These are phyloP conservation scores for Xylaria castorea DNA, from an alignment of 495 filamentous ascomycete species.

Conservation along the genomic window DNA sequence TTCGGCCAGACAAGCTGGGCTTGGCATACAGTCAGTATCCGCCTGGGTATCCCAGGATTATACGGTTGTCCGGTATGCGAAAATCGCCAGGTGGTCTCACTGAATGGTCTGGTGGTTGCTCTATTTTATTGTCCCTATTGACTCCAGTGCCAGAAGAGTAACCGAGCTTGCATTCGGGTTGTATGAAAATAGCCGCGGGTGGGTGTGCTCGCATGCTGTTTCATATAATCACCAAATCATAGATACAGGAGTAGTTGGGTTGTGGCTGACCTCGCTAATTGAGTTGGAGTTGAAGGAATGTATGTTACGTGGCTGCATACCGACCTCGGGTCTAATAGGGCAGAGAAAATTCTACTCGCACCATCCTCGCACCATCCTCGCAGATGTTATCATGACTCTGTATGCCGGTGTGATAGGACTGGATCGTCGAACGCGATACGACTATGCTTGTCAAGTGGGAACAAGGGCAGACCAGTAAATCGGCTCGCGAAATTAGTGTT, in stretches of 20 bases:
- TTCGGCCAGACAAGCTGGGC: slow-evolving; percentile 1
- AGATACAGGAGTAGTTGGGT: not conserved
- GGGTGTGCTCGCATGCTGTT: not conserved
- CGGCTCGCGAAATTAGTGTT: not conserved
- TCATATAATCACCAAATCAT: not conserved
- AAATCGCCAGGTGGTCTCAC: slow-evolving; percentile 6
- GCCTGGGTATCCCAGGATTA: not conserved
- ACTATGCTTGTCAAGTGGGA: not conserved
- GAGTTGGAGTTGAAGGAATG: not conserved
- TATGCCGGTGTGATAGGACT: not conserved
- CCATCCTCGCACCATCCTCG: not conserved
- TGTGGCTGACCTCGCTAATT: slow-evolving; percentile 2
- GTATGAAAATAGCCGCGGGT: not conserved
- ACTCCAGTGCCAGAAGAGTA: not conserved
- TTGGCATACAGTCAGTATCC: slow-evolving; percentile 10
- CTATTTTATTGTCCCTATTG: not conserved
- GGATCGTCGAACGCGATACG: not conserved
- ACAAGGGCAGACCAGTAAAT: not conserved
- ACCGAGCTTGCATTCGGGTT: not conserved
- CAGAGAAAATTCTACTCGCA: not conserved
- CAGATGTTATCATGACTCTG: not conserved
- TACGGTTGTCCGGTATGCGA: not conserved
- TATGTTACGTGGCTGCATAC: not conserved
- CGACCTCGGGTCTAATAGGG: not conserved
- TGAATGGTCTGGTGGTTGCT: not conserved